A percentile compares a stretch with the other conserved stretches of the same genome.
phyloP scores from a whole-genome alignment of 768 basidiomycete species.

The Lentinula sp. region DNA sequence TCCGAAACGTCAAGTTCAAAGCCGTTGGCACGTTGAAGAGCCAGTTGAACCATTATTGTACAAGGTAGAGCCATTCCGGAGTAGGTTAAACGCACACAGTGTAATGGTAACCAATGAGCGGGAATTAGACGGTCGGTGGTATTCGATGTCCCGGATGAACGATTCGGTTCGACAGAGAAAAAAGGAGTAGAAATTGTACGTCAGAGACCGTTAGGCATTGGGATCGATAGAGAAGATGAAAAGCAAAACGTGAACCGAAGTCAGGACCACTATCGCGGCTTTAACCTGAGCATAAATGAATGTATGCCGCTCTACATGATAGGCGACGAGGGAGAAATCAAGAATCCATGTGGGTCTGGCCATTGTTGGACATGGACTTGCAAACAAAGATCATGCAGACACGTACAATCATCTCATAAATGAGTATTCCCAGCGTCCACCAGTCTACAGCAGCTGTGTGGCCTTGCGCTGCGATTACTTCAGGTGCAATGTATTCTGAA shows the following conservation, averaged over 20 bases:
- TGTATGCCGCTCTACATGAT: not conserved
- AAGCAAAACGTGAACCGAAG: not conserved
- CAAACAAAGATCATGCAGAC: conserved; percentile 12
- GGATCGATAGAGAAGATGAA: not conserved
- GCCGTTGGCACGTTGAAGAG: not conserved
- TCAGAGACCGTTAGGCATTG: not conserved
- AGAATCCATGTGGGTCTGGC: conserved; percentile 13
- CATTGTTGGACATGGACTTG: not conserved
- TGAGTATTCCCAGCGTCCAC: conserved; percentile 98
- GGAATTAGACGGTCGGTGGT: not conserved
- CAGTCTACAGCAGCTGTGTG: conserved; percentile 99
- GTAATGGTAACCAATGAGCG: conserved; percentile 1
- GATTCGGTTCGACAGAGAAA: not conserved
- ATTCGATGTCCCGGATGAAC: not conserved
- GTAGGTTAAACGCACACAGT: not conserved
- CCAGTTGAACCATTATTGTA: not conserved
- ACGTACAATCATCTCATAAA: conserved; percentile 98
- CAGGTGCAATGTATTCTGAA: conserved; percentile 97
- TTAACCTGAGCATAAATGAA: not conserved
- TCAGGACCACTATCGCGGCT: not conserved
- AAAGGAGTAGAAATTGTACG: conserved; percentile 3
- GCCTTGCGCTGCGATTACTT: conserved; percentile 94
- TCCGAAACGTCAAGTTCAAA: not conserved
- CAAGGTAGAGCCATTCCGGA: not conserved
- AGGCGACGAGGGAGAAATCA: conserved; percentile 15